A percentile compares a stretch with the other conserved stretches of the same genome.
phyloP scores from a whole-genome alignment of 768 basidiomycete genomes.

The Mycena vulgaris region DNA sequence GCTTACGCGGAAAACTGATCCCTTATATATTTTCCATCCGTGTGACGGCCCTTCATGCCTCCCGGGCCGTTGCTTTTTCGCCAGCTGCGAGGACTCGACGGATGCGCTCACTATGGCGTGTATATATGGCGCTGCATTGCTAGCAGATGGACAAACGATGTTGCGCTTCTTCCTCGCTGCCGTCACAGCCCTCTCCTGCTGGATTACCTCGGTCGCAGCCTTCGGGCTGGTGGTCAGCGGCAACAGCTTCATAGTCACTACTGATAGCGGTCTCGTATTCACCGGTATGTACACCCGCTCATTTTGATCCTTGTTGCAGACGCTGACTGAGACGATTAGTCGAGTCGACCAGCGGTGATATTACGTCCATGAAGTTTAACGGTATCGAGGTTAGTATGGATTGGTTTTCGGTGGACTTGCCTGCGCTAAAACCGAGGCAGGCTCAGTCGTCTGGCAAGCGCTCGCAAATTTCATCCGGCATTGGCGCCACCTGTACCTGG shows the following conservation, averaged over 20 bases:
- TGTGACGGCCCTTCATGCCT: too few species aligned
- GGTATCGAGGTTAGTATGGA: slow-evolving; percentile 47
- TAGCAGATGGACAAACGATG: too few species aligned
- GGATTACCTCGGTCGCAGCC: slow-evolving; percentile 3
- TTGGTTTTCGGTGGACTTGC: too few species aligned
- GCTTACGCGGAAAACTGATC: too few species aligned
- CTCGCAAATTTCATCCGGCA: slow-evolving; percentile 41
- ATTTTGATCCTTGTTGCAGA: neutral
- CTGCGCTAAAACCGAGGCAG: neutral
- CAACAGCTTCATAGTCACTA: slow-evolving; percentile 22
- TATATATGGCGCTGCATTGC: too few species aligned
- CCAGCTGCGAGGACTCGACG: too few species aligned
- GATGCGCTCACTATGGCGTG: too few species aligned
- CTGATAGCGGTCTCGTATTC: slow-evolving; percentile 52
- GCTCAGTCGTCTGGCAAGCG: neutral
- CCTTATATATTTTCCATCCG: too few species aligned
- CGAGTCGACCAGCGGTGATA: slow-evolving; percentile 50
- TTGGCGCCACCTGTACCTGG: slow-evolving; percentile 51
- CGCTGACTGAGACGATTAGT: slow-evolving; percentile 36
- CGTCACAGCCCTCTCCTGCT: neutral
- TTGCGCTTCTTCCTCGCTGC: neutral
- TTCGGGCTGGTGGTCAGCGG: slow-evolving; percentile 9
- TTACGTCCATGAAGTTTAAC: slow-evolving; percentile 55
- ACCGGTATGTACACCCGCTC: slow-evolving; percentile 45
- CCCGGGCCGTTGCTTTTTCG: too few species aligned